phyloP scores from a whole-genome alignment of 169 alveolate genomes.

The Toxoplasma gondii region DNA sequence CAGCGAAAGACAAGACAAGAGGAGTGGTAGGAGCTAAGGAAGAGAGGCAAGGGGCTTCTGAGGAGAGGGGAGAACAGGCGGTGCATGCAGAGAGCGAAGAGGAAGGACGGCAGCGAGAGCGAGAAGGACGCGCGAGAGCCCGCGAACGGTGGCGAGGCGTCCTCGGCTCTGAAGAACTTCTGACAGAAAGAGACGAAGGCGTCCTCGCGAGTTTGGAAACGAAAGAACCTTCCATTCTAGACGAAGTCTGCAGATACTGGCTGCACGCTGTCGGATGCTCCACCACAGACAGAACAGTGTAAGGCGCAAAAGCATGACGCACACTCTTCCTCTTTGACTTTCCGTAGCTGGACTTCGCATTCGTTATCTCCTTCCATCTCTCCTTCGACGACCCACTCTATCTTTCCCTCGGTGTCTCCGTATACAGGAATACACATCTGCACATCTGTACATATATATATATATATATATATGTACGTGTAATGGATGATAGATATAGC shows the following conservation, averaged over 20 bases:
- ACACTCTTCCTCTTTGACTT: too few relatives aligned
- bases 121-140: neutral
- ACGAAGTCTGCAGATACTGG: constrained; percentile 2
- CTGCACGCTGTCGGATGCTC: constrained; percentile 34
- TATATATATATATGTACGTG: neutral
- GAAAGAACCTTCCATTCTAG: constrained; percentile 13
- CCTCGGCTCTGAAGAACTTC: neutral
- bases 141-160: constrained; percentile 22
- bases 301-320: neutral
- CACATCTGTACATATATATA: neutral
- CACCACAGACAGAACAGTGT: constrained; percentile 25
- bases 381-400: too few relatives aligned
- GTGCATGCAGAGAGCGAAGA: neutral
- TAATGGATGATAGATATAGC: neutral
- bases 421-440: neutral
- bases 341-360: neutral
- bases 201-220: neutral
- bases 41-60: too few relatives aligned
- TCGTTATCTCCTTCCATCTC: too few relatives aligned
- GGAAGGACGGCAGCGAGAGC: neutral
- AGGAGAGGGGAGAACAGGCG: neutral
- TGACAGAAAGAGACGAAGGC: neutral
- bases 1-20: neutral
- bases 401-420: neutral
- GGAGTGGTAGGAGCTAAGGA: neutral